Base-by-base conservation (phyloP, 768 basidiomycete species). In the Rhodotorula kratochvilovae region DNA sequence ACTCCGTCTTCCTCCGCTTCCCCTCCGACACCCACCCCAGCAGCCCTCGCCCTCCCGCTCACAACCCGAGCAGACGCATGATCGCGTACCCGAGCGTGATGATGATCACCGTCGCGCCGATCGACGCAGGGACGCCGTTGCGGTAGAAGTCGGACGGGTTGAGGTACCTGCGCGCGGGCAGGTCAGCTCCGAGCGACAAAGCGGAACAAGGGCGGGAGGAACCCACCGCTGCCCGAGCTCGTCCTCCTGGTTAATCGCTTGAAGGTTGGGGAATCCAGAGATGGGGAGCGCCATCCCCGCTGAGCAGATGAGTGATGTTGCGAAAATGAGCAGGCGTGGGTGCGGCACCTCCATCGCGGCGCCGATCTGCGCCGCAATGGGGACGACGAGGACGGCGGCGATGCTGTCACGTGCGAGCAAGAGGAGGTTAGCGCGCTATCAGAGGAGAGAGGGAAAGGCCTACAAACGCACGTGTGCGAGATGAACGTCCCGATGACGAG, bases 211-310 rank as follows among this genome's bases (percentile, higher is more conserved):
- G 75, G 96, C 81, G 21, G 21, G 15, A 33, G 29, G n/a, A 25
- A 19, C 81, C 67, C 96, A 99, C 48, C 89, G 81, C 76, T 92
- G 87, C 5, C 96, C 95, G 63, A 98, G 85, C 78, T 96, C 93
- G 79, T 97, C 90, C 78, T 96, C 94, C 80, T 95, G 91, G 13
- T 91, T 80, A 68, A 81, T 91, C 10, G 91, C 91, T 60, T 23
- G 12, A 11, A 21, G 35, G 35, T 42, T 23, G 11, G 95, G 95
- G 84, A 98, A 99, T n/a, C 96, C 96, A 71, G 91, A 93, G 50
- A 98, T 93, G 5, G 95, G 94, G 86, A 98, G 90, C 19, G 92
- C 95, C 96, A 99, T 99, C 3, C 95, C 96, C 11, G 91, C 84
- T 6, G 92, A 94, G 79, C 95, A 97, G 61, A 96, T 89, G 70